Base-by-base conservation (phyloP, 2,329 filamentous ascomycete species). In the Emericellopsis atlantica region DNA sequence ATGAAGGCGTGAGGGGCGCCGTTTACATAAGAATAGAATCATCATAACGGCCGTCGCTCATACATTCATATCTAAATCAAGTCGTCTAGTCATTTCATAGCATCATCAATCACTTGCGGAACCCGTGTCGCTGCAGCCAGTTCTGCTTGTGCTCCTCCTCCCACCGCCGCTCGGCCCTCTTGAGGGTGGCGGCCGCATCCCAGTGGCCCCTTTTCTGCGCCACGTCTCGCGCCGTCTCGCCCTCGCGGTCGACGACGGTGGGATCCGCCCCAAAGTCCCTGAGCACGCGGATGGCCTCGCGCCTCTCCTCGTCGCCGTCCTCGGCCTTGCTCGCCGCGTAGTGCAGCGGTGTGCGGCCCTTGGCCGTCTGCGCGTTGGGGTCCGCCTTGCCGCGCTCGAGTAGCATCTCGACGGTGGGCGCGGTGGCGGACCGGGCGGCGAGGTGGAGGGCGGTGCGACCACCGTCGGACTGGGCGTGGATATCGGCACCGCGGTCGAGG, bases 91-190 rank as follows among this genome's bases (percentile, higher is more conserved):
- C 18, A 21, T 21, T 21, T 21, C 18, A 21, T 5, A 21, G 18
- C 18, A 21, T 21, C 18, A 5, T 21, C 18, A 21, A 41, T 43
- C 37, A 51, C 39, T 49, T 49, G 43, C 40, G 51, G 1, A 55
- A 49, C 1, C 49, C 49, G 24, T 55, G 53, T 6, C 52, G 45
- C 41, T 58, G 51, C 8, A 55, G 46, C 52, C 53, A 55, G 29
- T 42, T 48, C 37, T 48, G 49, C n/a, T 47, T 49, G 42, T 55
- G 55, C 5, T 51, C 51, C 26, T 56, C 54, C 37, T 56, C 53
- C 56, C 56, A 59, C n/a, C 41, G 51, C 44, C 55, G 52, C 48
- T 59, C 56, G 0, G 56, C 54, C 39, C 56, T 47, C n/a, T 55
- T 48, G 44, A 59, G 24, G 12, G 55, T 58, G 8, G 54, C 44